A percentile compares a stretch with the other conserved stretches of the same genome.
phyloP scores from a whole-genome alignment of 2,329 filamentous ascomycete species.

The Fusarium albosuccineum region DNA sequence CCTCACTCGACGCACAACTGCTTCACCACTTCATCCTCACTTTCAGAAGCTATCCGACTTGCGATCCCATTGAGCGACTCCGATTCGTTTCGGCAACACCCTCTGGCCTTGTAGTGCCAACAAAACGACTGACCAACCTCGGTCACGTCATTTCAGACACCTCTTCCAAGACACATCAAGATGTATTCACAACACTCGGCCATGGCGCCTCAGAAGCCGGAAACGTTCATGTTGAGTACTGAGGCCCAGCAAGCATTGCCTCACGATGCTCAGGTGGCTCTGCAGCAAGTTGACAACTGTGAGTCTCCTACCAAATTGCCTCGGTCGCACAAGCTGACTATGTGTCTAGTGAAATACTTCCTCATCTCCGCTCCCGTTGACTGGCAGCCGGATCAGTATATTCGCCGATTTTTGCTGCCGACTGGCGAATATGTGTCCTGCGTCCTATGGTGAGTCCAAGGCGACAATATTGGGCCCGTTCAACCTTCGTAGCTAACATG shows the following conservation, averaged over 20 bases:
- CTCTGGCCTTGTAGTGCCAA: conserved; percentile 35
- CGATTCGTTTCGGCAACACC: conserved; percentile 26
- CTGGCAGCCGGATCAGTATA: conserved; percentile 97
- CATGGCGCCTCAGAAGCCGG: conserved; percentile 96
- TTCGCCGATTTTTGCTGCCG: conserved; percentile 92
- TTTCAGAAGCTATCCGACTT: conserved; percentile 13
- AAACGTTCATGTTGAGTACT: conserved; percentile 98
- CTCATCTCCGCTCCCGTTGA: conserved; percentile 98
- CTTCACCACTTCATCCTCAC: conserved; percentile 15
- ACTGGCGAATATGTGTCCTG: conserved; percentile 99
- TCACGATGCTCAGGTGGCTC: conserved; percentile 94
- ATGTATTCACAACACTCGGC: conserved; percentile 88
- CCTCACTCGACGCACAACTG: conserved; percentile 22
- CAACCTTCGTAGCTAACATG: conserved; percentile 14
- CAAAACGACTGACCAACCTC: conserved; percentile 40
- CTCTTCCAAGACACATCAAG: conserved; percentile 46
- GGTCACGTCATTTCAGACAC: conserved; percentile 47
- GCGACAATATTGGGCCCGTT: neutral
- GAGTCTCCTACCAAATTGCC: conserved; percentile 55
- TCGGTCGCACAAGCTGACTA: conserved; percentile 23
- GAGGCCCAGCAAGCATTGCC: conserved; percentile 97
- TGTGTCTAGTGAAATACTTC: conserved; percentile 91
- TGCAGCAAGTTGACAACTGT: conserved; percentile 99
- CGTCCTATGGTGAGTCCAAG: conserved; percentile 78
- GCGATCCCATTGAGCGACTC: conserved; percentile 32